Conservation (phyloP, 176 grass and related monocot genomes). For the Carex littledalei region DNA sequence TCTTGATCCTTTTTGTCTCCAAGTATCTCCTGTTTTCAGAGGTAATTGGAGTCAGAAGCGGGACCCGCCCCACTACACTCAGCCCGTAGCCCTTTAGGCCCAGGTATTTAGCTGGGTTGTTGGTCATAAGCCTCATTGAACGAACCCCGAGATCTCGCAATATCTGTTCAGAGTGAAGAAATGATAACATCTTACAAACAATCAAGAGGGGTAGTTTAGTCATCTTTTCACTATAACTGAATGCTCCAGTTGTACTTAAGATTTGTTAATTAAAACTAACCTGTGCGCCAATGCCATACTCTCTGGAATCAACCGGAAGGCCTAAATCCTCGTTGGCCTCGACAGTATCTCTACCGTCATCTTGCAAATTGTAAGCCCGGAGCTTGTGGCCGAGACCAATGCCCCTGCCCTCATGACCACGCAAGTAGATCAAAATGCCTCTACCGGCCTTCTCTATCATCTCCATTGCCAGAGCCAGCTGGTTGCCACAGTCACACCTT, state of each 20-base stretch:
- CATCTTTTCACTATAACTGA: background rate
- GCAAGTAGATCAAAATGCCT: constrained; percentile 70
- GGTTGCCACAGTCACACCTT: constrained; percentile 68
- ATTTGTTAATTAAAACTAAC: constrained; percentile 23
- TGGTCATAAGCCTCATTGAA: constrained; percentile 86
- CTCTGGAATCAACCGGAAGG: constrained; percentile 63
- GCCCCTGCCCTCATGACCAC: constrained; percentile 77
- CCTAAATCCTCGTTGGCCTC: constrained; percentile 80
- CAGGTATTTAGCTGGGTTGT: constrained; percentile 79
- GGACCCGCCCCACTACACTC: constrained; percentile 69
- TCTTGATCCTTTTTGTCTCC: constrained; percentile 82
- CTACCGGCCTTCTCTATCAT: constrained; percentile 74
- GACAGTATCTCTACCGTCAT: constrained; percentile 59
- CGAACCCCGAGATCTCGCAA: constrained; percentile 68
- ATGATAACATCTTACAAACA: background rate
- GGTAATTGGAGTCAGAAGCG: constrained; percentile 78
- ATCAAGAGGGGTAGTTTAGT: background rate
- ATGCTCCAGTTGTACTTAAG: no score
- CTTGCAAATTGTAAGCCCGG: constrained; percentile 70
- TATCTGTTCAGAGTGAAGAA: constrained; percentile 41
- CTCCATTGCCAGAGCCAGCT: constrained; percentile 68
- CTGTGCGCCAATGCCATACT: constrained; percentile 80
- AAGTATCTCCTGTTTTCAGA: constrained; percentile 69
- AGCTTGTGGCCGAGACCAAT: constrained; percentile 74
- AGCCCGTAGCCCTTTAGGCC: constrained; percentile 85